phyloP scores from a whole-genome alignment of 1,284 basidiomycete genomes.

The Apiotrichum laibachii region DNA sequence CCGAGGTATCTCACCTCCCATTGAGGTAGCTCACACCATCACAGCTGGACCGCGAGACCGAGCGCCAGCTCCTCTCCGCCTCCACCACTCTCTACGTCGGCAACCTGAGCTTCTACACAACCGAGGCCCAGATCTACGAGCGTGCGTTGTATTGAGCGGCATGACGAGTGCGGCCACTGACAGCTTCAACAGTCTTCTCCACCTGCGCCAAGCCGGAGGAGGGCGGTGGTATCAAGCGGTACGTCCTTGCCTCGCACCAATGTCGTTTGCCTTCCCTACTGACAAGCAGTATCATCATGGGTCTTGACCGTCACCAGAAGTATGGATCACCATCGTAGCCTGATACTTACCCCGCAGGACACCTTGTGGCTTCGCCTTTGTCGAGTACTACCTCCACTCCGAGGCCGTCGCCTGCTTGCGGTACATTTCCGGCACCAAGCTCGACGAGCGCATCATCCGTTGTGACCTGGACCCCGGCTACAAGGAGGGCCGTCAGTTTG shows the following conservation, averaged over 20 bases:
- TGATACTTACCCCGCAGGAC: constrained; percentile 59
- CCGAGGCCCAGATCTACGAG: constrained; percentile 99
- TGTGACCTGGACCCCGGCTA: constrained; percentile 99
- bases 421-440: constrained; percentile 93
- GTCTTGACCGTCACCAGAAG: constrained; percentile 92
- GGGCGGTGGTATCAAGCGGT: constrained; percentile 90
- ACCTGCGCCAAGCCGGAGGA: constrained; percentile 85
- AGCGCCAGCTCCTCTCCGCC: constrained; percentile 54
- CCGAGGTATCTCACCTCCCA: constrained; percentile 54
- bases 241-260: background rate
- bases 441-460: constrained; percentile 98
- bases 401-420: constrained; percentile 92
- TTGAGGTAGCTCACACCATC: constrained; percentile 7
- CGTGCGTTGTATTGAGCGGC: constrained; percentile 36
- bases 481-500: constrained; percentile 94
- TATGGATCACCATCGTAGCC: constrained; percentile 35
- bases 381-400: constrained; percentile 94
- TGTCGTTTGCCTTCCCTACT: background rate
- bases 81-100: constrained; percentile 73
- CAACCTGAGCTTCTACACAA: constrained; percentile 95
- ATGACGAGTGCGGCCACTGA: constrained; percentile 3
- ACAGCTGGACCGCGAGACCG: constrained; percentile 51
- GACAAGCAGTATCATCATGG: constrained; percentile 85
- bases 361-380: constrained; percentile 98
- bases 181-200: constrained; percentile 65